These are phyloP conservation scores for Bruguiera sexangula DNA, from an alignment of 345 rosid species.

Conservation along the genomic window DNA sequence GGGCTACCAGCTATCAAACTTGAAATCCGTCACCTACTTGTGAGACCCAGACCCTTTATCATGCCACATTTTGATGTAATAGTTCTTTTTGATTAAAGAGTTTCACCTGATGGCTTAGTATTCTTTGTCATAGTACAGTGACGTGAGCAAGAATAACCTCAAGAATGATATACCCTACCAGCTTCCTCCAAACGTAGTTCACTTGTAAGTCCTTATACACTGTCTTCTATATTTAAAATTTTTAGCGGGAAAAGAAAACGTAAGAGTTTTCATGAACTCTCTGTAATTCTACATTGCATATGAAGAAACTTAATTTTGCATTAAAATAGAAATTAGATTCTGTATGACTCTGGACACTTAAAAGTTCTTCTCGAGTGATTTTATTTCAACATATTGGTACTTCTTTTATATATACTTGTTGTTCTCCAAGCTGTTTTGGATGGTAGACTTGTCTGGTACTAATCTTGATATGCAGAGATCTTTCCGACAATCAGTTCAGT, in stretches of 20 bases:
- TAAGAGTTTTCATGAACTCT: no score
- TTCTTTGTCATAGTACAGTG: slow-evolving; percentile 68
- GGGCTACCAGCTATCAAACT: slow-evolving; percentile 76
- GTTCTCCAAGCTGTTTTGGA: no score
- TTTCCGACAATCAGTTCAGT: slow-evolving; percentile 64
- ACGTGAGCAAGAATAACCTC: slow-evolving; percentile 87
- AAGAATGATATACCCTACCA: slow-evolving; percentile 79
- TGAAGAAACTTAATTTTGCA: no score
- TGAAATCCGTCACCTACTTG: slow-evolving; percentile 83
- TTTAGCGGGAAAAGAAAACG: no score
- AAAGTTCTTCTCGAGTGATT: no score
- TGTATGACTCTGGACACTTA: no score
- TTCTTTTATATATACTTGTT: no score
- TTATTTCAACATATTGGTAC: no score
- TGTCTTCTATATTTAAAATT: not conserved
- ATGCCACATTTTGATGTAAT: slow-evolving; percentile 6
- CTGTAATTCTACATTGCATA: no score
- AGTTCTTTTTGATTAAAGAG: slow-evolving; percentile 1
- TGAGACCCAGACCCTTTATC: slow-evolving; percentile 36
- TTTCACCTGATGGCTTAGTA: slow-evolving; percentile 21
- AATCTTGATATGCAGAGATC: slow-evolving; percentile 58
- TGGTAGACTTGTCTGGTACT: no score
- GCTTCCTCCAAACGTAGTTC: slow-evolving; percentile 67
- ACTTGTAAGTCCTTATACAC: slow-evolving; percentile 46
- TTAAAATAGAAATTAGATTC: no score